Conservation (phyloP, 148 eudicot genomes). For the Nyssa sinensis region DNA sequence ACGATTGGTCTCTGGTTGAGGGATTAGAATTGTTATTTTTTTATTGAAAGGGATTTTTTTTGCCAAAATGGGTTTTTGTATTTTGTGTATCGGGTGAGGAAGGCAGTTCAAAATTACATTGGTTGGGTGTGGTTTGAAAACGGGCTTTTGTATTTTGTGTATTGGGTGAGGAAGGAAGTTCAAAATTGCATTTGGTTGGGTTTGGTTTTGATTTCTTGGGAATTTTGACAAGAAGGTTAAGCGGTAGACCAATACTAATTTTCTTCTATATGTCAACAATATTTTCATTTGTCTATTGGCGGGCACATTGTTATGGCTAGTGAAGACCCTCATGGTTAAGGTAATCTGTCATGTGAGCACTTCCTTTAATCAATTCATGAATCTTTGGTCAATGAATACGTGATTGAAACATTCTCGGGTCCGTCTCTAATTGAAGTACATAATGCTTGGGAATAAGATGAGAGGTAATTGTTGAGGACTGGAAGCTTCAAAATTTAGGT, state of each 20-base stretch:
- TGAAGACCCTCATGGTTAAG: slow-evolving; percentile 48
- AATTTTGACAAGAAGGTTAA: slow-evolving; percentile 6
- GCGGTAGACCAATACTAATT: neutral
- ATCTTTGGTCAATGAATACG: slow-evolving; percentile 47
- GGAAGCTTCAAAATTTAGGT: neutral
- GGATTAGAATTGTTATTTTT: slow-evolving; percentile 12
- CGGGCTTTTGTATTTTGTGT: slow-evolving; percentile 19
- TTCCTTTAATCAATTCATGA: slow-evolving; percentile 54
- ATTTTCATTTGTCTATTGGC: slow-evolving; percentile 20
- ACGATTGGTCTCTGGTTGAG: slow-evolving; percentile 10
- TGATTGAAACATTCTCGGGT: slow-evolving; percentile 46
- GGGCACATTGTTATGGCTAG: slow-evolving; percentile 41
- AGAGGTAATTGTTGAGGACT: neutral
- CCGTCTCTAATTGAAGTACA: slow-evolving; percentile 22
- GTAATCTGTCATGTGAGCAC: slow-evolving; percentile 50
- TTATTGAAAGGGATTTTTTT: slow-evolving; percentile 18
- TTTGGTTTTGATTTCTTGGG: slow-evolving; percentile 11
- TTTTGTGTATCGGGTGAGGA: slow-evolving; percentile 10
- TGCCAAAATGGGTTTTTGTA: slow-evolving; percentile 14
- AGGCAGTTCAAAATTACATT: slow-evolving; percentile 30
- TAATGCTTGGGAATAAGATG: neutral
- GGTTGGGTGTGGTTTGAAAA: slow-evolving; percentile 24
- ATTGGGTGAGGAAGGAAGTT: slow-evolving; percentile 1
- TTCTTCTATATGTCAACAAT: neutral
- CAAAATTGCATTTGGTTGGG: slow-evolving; percentile 47